Evolutionary conservation across 2,329 filamentous ascomycete species (phyloP), one percentile per base, ranked within the genome.

Genomic region (Colletotrichum melonis): DNA sequence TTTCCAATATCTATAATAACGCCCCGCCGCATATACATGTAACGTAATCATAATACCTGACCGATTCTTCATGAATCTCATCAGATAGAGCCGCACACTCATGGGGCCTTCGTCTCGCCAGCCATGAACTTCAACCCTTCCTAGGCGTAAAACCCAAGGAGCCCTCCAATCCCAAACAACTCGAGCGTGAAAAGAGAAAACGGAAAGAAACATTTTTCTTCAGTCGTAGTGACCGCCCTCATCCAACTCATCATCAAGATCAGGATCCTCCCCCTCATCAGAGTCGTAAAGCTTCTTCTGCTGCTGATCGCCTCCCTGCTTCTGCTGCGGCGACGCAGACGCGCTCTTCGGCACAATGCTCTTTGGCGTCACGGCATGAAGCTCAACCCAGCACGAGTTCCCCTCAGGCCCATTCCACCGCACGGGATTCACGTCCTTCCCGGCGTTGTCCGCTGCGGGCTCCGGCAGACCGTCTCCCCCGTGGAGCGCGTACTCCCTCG

Each of bases 351-450:
- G 60, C 59, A 76, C 38, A 2, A 78, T 62, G 42, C 72, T 68
- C 49, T 73, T 75, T 4, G 78, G 76, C 67, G 67, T 76, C 24
- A 84, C 78, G 16, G 68, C 74, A 64, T 84, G 82, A 52, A 76
- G 72, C 78, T 84, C 82, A 35, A 84, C 82, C 82, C 82, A 84
- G 66, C 80, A 82, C 11, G 80, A 75, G 55, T 76, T 75, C 5
- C 82, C 82, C 26, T 83, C 82, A 7, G 81, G 75, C 22, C 80
- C 78, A 22, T 81, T 78, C 82, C 82, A 84, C 67, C 81, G 76
- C 58, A 80, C 58, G 5, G 81, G 83, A 68, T 81, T 82, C 24
- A 77, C 76, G 5, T 38, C 65, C 62, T 11, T 64, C 11, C 24
- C n/a, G 24, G 32, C 19, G 16, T 19, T 6, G 5, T 14, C 22